Base-by-base conservation (phyloP, 768 basidiomycete genomes). In the Macrolepiota fuliginosa region DNA sequence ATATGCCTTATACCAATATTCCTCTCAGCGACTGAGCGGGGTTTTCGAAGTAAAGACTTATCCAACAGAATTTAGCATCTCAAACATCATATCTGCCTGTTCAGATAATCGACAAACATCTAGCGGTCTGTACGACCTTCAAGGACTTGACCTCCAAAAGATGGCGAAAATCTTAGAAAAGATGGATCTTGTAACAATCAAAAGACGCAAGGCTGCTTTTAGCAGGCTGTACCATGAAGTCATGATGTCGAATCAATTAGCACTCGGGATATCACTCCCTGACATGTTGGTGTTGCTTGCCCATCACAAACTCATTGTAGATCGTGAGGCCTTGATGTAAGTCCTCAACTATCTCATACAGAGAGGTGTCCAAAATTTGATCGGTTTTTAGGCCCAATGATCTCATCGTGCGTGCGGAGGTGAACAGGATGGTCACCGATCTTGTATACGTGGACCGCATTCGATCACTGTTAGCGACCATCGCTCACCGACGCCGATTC, bases 281-380 rank as follows among this genome's bases (percentile, higher is more conserved):
- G 84, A 87, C 50, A 96, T 96, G 92, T 81, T 98, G 3, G 71
- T 91, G 37, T 76, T 98, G 49, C 77, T 98, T 45, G 90, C 92
- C 1, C 96, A 97, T 70, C 89, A 98, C 76, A 95, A 92, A 72
- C 76, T 98, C 55, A 94, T 98, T 64, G 83, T 92, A 53, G 94
- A 97, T 73, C 85, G 84, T 25, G 91, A 94, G 32, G 96, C 96
- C 12, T 76, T 98, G 24, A 83, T 87, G 96, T 96, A 72, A 70
- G 92, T 83, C 13, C 35, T 22, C 27, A 42, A 42, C 24, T 25
- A 12, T 50, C 27, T 50, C 32, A 29, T 19, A 9, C 47, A 24
- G 24, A 49, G 12, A 24, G 11, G 24, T 3, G 11, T 24, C 5
- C 12, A 15, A 40, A 32, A 7, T 27, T 49, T 45, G 47, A 19